Evolutionary conservation across 2,329 filamentous ascomycete genomes (phyloP).

Genomic region (Talaromyces sp.): DNA sequence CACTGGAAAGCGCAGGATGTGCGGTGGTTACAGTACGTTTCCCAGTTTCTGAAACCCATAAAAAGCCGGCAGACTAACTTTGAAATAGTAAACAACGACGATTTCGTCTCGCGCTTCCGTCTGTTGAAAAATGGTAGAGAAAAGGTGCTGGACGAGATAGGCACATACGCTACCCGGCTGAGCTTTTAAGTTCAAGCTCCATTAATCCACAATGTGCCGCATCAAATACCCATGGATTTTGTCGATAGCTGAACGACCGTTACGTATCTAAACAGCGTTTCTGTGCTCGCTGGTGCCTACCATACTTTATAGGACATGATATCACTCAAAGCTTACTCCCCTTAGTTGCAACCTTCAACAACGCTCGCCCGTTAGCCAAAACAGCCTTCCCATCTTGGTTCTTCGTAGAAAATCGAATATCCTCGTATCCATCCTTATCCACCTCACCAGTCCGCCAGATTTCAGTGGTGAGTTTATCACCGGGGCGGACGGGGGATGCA

Average conservation of each 20-base stretch:
- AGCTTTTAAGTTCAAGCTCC: neutral
- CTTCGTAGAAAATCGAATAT: slow-evolving; percentile 73
- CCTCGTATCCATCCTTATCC: slow-evolving; percentile 63
- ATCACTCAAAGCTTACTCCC: slow-evolving; percentile 48
- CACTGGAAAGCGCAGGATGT: slow-evolving; percentile 78
- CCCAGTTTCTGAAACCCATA: neutral
- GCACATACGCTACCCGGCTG: slow-evolving; percentile 20
- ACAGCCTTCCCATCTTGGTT: slow-evolving; percentile 79
- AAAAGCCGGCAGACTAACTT: neutral
- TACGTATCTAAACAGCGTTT: neutral
- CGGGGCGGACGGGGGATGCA: slow-evolving; percentile 76
- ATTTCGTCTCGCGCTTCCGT: slow-evolving; percentile 72
- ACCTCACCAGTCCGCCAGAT: slow-evolving; percentile 71
- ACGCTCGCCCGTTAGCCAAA: slow-evolving; percentile 77
- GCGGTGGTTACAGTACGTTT: slow-evolving; percentile 80
- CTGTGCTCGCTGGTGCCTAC: neutral
- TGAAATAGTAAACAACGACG: slow-evolving; percentile 67
- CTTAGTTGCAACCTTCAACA: slow-evolving; percentile 60
- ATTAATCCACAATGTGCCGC: neutral
- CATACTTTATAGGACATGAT: neutral
- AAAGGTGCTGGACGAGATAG: slow-evolving; percentile 32
- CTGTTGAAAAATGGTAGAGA: slow-evolving; percentile 60
- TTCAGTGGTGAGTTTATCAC: slow-evolving; percentile 74
- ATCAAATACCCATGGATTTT: neutral
- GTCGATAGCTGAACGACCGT: neutral